Percentiles rank a stretch among this genome's conserved stretches.
These are phyloP conservation scores for Arabidopsis lyrata DNA, from an alignment of 441 rosid species.

Conservation along the genomic window DNA sequence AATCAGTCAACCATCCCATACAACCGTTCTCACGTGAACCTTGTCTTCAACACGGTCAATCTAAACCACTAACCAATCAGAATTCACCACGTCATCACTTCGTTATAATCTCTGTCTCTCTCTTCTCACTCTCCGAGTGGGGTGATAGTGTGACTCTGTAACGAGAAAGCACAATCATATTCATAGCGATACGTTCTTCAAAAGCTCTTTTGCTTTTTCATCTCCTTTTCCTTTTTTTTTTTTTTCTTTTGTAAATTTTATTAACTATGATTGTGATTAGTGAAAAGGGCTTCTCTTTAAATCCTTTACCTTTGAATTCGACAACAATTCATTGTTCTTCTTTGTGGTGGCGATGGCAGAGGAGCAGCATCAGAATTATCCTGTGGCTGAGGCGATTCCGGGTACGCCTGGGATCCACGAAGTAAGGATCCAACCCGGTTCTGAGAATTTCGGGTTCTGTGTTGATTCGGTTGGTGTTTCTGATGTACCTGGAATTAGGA, in stretches of 20 bases:
- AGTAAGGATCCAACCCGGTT: constrained; percentile 47
- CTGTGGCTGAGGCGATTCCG: constrained; percentile 50
- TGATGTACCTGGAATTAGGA: constrained; percentile 56
- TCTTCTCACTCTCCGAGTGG: constrained; percentile 29
- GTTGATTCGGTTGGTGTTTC: constrained; percentile 36
- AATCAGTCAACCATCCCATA: constrained; percentile 29
- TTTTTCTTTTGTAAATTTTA: constrained; percentile 22
- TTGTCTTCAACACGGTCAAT: not conserved
- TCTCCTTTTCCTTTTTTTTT: constrained; percentile 25
- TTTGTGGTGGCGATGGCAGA: constrained; percentile 47
- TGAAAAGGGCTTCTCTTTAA: constrained; percentile 43
- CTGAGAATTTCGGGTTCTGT: constrained; percentile 42
- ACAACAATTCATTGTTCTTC: constrained; percentile 19
- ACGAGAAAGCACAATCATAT: constrained; percentile 56
- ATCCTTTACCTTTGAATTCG: constrained; percentile 27
- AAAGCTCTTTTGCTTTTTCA: constrained; percentile 45
- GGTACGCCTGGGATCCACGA: constrained; percentile 54
- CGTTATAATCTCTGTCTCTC: not conserved
- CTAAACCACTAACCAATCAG: too few relatives aligned
- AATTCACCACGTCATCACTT: too few relatives aligned
- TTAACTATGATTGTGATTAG: constrained; percentile 31
- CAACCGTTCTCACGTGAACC: constrained; percentile 36
- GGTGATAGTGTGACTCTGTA: constrained; percentile 41
- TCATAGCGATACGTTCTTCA: constrained; percentile 53
- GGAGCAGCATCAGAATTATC: constrained; percentile 33